These are phyloP conservation scores for Curvularia sp. DNA, from an alignment of 2,329 filamentous ascomycete species.

Conservation along the genomic window DNA sequence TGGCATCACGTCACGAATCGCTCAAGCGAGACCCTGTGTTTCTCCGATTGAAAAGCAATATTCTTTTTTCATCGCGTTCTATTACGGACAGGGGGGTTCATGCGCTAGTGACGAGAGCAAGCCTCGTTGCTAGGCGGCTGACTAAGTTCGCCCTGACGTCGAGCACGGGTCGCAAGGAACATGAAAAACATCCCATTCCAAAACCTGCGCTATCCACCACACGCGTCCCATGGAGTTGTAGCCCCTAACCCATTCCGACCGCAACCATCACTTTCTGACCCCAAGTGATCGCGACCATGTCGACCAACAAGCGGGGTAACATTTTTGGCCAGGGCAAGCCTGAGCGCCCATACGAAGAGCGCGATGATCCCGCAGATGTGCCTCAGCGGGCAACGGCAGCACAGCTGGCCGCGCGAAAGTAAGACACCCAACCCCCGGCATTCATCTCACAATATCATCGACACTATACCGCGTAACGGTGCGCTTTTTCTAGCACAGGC, in stretches of 20 bases:
- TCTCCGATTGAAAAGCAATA: not conserved
- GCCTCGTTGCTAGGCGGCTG: constrained; percentile 18
- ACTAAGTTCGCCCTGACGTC: constrained; percentile 20
- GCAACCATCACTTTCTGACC: constrained; percentile 18
- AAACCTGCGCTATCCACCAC: constrained; percentile 10
- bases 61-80: constrained; percentile 1
- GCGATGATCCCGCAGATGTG: constrained; percentile 52
- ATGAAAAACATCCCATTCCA: constrained; percentile 21
- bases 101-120: not conserved
- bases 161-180: constrained; percentile 20
- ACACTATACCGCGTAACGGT: not conserved
- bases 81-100: not conserved
- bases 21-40: not conserved
- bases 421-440: constrained; percentile 46
- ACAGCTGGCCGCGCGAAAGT: constrained; percentile 63
- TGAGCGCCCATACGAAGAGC: constrained; percentile 39
- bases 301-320: constrained; percentile 36
- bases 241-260: constrained; percentile 12
- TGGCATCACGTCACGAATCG: not conserved
- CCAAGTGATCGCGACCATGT: constrained; percentile 36
- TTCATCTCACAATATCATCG: not conserved
- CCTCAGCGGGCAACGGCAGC: constrained; percentile 62
- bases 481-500: constrained; percentile 19
- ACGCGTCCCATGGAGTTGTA: constrained; percentile 21
- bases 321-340: constrained; percentile 41